Conservation (phyloP, 2,329 filamentous ascomycete genomes). For the Westerdykella aurantiaca region DNA sequence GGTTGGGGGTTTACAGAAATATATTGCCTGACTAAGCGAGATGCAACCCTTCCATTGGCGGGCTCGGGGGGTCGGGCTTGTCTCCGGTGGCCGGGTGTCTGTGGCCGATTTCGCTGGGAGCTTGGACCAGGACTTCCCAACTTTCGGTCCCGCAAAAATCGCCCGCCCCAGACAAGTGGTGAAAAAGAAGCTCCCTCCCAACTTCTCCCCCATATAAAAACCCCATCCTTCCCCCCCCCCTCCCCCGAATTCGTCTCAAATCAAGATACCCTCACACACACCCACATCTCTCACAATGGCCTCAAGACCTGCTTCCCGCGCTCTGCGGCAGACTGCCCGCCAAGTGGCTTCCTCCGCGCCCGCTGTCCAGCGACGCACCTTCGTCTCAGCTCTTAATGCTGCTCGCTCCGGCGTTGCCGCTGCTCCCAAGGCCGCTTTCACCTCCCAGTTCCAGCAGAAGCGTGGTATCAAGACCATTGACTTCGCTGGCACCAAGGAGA, state of each 20-base stretch:
- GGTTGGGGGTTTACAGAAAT: too few species aligned
- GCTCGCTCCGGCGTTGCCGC: constrained; percentile 44
- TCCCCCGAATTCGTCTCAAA: constrained; percentile 10
- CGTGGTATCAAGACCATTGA: constrained; percentile 98
- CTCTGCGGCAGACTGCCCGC: constrained; percentile 53
- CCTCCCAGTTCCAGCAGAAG: constrained; percentile 56
- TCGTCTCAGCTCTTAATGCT: constrained; percentile 53
- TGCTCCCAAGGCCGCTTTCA: constrained; percentile 42
- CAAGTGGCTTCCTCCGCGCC: constrained; percentile 45
- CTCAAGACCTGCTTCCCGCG: constrained; percentile 64
- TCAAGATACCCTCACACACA: constrained; percentile 37
- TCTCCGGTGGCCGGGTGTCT: constrained; percentile 11
- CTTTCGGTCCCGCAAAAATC: neutral
- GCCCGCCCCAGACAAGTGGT: constrained; percentile 4
- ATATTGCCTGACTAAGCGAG: neutral
- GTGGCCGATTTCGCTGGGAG: constrained; percentile 6
- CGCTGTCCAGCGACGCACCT: constrained; percentile 51
- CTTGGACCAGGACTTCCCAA: constrained; percentile 1
- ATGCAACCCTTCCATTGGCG: too few species aligned
- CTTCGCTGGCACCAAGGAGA: constrained; percentile 93
- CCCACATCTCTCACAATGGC: constrained; percentile 57
- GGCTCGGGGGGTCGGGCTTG: neutral
- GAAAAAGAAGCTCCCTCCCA: too few species aligned
- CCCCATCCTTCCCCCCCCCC: constrained; percentile 15
- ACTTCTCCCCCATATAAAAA: constrained; percentile 16